Conservation (phyloP, 257 asterid genomes). For the Penstemon newberryi region DNA sequence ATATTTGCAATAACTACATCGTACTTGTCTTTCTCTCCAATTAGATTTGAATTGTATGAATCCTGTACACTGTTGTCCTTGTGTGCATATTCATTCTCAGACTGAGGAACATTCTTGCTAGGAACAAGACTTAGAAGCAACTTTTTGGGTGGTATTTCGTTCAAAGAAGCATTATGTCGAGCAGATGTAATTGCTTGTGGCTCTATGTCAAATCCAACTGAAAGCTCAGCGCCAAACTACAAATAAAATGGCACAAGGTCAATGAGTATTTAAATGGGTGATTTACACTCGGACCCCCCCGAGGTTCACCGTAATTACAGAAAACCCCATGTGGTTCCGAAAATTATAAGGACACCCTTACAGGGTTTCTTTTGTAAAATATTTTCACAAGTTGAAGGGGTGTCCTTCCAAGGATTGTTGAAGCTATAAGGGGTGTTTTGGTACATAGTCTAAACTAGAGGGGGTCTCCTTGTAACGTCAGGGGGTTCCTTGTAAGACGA, state of each 20-base stretch:
- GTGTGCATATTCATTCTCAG: conserved; percentile 32
- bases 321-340: too few relatives aligned
- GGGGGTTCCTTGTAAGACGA: too few relatives aligned
- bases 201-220: conserved; percentile 87
- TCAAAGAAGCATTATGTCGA: conserved; percentile 63
- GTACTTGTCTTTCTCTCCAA: conserved; percentile 48
- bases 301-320: background rate
- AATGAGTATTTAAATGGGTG: background rate
- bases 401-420: too few relatives aligned
- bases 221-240: conserved; percentile 77
- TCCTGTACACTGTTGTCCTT: conserved; percentile 21
- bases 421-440: too few relatives aligned
- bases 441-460: too few relatives aligned
- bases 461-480: too few relatives aligned
- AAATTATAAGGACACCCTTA: too few relatives aligned
- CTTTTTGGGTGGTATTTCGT: conserved; percentile 55
- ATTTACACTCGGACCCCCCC: background rate
- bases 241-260: conserved; percentile 6
- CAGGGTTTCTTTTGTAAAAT: too few relatives aligned
- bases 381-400: too few relatives aligned
- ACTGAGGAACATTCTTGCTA: conserved; percentile 32
- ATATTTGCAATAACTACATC: conserved; percentile 84
- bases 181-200: conserved; percentile 83
- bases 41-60: conserved; percentile 36
- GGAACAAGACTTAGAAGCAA: conserved; percentile 63